Base-by-base conservation (phyloP, 108 stramenopile species). In the Skeletonema tropicum region DNA sequence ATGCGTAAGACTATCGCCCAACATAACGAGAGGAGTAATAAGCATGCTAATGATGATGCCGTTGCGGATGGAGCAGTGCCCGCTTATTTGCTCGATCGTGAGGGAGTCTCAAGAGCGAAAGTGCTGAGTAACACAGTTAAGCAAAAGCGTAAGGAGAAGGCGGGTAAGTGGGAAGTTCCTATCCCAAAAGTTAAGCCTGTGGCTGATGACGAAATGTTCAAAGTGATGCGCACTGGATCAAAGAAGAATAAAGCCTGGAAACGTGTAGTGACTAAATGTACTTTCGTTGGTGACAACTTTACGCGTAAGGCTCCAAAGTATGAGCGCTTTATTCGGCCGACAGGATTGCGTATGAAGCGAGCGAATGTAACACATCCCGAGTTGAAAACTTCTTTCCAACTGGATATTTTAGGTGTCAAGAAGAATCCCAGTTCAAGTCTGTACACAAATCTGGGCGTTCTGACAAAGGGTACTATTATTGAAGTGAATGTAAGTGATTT, bases 361-460 rank as follows among this genome's bases (percentile, higher is more conserved):
- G 98, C 99, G 25, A 97, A 99, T 83, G 98, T 99, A 41, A 99
- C 99, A 1, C 99, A 99, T 89, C 99, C 99, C 6, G 99, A 99
- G 80, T 89, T 99, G 25, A 97, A 99, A 77, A 96, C 99, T 9
- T 98, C 97, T 39, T 99, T 99, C 77, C 97, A 97, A 76, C 78
- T 99, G 80, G 98, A 98, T 79, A 98, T 99, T 63, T 65, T 99
- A 25, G 97, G 98, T 19, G 99, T 99, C 29, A 99, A 98, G 88
- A 99, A 99, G 88, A 99, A 99, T 86, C 99, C 99, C 5, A 90
- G 89, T 39, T 89, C 84, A 7, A 83, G 83, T 57, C 79, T 97
- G 41, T 99, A 98, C 79, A 97, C 97, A 21, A 94, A 97, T 70
- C 87, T 99, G 68, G 99, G 99, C 45, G 99, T 99, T 17, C 90